Base-by-base conservation (phyloP, 768 basidiomycete species). In the Cystobasidiopsis lactophilus region DNA sequence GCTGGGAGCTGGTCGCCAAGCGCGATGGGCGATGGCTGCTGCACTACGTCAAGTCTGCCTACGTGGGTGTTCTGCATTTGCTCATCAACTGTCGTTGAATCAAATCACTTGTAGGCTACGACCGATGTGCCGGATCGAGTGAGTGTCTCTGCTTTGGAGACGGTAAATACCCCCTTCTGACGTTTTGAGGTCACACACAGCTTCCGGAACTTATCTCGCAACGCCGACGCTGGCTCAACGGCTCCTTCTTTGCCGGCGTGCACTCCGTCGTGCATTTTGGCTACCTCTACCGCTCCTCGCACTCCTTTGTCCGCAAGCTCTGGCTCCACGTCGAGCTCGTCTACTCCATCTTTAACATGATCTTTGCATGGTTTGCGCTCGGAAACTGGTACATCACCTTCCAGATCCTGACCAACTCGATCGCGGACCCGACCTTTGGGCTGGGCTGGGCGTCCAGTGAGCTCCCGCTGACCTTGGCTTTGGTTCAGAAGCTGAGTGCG, bases 1-100 rank as follows among this genome's bases (percentile, higher is more conserved):
- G 89, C 66, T 95, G 88, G 86, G 89, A 95, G 65, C 74, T 96
- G 23, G 89, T 95, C 30, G 82, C 84, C n/a, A 96, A 95, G 63
- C 77, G 86, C 11, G 79, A 80, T 16, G 79, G 77, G 2, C 72
- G 82, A 24, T 95, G 91, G 91, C 77, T 82, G 41, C 67, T 98
- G 64, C 88, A 95, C 69, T 98, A 89, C 62, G 89, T 93, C 68
- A 89, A 93, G 63, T 85, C 81, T 0, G 86, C 89, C 2, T 85
- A 85, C 59, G 88, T 80, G 5, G 3, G 24, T 3, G 4, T 11
- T 21, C 27, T 18, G 11, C n/a, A 75, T 85, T 21, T 89, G 85
- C 1, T 43, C n/a, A n/a, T n/a, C 19, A 7, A 9, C 9, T 43
- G 21, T n/a, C 7, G 26, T 47, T 14, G 16, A 27, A 13, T 27